Conservation (phyloP, 441 rosid genomes). For the Pelargonium citronellum region DNA sequence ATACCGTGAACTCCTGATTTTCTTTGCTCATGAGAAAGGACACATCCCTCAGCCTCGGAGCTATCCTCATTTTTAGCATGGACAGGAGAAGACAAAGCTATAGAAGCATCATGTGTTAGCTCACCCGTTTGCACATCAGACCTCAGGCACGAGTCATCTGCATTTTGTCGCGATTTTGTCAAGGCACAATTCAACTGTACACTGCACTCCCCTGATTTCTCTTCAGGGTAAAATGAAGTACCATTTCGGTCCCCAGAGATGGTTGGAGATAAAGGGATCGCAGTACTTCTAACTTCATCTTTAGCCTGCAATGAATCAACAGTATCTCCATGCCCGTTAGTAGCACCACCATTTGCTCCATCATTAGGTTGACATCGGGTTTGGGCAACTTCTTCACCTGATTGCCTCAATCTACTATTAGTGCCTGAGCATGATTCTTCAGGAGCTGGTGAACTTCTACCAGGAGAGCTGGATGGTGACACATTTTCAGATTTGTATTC, state of each 20-base stretch:
- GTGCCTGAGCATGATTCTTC: conserved; percentile 35
- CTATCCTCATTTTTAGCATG: conserved; percentile 1
- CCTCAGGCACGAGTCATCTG: conserved; percentile 20
- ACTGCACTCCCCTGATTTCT: conserved; percentile 28
- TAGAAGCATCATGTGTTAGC: conserved; percentile 1
- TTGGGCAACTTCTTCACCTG: conserved; percentile 27
- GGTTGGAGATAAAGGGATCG: neutral
- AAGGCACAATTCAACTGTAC: conserved; percentile 26
- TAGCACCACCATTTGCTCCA: conserved; percentile 31
- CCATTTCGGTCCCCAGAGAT: neutral
- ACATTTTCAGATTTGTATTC: conserved; percentile 60
- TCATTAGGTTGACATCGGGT: conserved; percentile 31
- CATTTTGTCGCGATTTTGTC: conserved; percentile 31
- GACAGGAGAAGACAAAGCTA: neutral
- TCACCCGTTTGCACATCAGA: conserved; percentile 10
- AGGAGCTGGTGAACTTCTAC: conserved; percentile 30
- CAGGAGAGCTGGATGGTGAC: conserved; percentile 53
- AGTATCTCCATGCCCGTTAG: conserved; percentile 26
- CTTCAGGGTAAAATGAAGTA: conserved; percentile 9
- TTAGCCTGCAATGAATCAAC: conserved; percentile 23
- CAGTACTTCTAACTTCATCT: conserved; percentile 25
- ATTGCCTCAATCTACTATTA: conserved; percentile 34
- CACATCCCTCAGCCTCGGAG: neutral
- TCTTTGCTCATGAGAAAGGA: conserved; percentile 34
- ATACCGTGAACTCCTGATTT: conserved; percentile 28